Evolutionary conservation across 192 early-diverging fungal species (phyloP).

Genomic region (Backusella psychrophila): DNA sequence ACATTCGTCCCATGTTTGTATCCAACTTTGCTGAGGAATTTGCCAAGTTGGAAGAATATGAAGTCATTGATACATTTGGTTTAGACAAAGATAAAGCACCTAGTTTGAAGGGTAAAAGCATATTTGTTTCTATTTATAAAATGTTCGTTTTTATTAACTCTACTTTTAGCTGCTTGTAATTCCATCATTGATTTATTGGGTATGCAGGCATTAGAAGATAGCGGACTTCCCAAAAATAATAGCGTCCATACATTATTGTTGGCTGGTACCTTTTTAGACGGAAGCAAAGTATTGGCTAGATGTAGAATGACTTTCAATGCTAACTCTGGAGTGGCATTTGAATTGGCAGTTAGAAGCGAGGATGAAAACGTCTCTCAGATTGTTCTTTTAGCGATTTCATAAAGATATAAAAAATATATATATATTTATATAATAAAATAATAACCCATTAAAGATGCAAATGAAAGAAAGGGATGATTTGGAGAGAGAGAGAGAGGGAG

Average conservation of each 20-base stretch:
- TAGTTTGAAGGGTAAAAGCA: constrained; percentile 62
- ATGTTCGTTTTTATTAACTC: not conserved
- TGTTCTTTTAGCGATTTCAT: constrained; percentile 81
- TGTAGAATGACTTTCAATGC: constrained; percentile 86
- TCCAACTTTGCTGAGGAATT: constrained; percentile 76
- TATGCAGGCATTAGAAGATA: constrained; percentile 81
- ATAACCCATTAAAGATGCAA: constrained; percentile 5
- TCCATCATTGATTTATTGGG: constrained; percentile 77
- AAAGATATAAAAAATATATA: not conserved
- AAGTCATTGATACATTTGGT: constrained; percentile 86
- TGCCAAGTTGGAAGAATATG: constrained; percentile 67
- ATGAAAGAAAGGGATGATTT: not conserved
- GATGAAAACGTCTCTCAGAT: constrained; percentile 64
- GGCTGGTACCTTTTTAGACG: constrained; percentile 86
- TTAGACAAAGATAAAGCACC: constrained; percentile 71
- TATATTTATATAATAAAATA: not conserved
- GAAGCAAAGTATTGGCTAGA: constrained; percentile 66
- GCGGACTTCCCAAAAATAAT: constrained; percentile 64
- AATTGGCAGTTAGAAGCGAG: constrained; percentile 79
- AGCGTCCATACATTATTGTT: constrained; percentile 83
- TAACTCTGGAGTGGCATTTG: constrained; percentile 85
- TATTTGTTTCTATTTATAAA: not conserved
- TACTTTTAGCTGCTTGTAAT: constrained; percentile 53
- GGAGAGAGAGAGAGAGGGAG: not conserved
- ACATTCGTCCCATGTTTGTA: constrained; percentile 83